Conservation (phyloP, 768 basidiomycete genomes). For the Baorangia bicolor region DNA sequence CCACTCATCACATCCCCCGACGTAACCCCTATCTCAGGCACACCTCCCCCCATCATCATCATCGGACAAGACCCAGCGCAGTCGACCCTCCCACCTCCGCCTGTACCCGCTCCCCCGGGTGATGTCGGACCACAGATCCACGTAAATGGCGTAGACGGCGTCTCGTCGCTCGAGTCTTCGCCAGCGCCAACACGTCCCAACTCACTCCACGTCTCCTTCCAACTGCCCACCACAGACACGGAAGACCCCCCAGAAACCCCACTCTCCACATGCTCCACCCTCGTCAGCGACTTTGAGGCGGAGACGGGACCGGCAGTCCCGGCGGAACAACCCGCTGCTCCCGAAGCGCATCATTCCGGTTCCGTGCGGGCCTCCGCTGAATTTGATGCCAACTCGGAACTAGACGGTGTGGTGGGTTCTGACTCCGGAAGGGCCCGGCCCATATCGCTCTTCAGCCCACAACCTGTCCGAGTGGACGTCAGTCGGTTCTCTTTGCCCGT, state of each 20-base stretch:
- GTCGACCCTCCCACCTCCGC: neutral
- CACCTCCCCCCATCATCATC: constrained; percentile 8
- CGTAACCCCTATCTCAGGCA: neutral
- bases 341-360: neutral
- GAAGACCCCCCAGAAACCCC: neutral
- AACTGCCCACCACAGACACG: neutral
- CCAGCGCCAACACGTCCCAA: neutral
- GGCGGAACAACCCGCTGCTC: neutral
- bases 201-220: constrained; percentile 8
- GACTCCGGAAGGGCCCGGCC: neutral
- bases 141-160: neutral
- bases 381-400: neutral
- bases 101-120: neutral
- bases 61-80: constrained; percentile 7
- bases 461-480: constrained; percentile 3
- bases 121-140: neutral
- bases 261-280: constrained; percentile 15
- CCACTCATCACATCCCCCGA: neutral
- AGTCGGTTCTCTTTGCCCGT: constrained; percentile 22
- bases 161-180: neutral
- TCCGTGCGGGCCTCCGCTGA: neutral
- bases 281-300: neutral
- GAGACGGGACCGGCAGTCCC: neutral
- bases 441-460: constrained; percentile 14
- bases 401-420: neutral